These are phyloP conservation scores for Xylaria multiplex DNA, from an alignment of 2,329 filamentous ascomycete genomes.

Conservation along the genomic window DNA sequence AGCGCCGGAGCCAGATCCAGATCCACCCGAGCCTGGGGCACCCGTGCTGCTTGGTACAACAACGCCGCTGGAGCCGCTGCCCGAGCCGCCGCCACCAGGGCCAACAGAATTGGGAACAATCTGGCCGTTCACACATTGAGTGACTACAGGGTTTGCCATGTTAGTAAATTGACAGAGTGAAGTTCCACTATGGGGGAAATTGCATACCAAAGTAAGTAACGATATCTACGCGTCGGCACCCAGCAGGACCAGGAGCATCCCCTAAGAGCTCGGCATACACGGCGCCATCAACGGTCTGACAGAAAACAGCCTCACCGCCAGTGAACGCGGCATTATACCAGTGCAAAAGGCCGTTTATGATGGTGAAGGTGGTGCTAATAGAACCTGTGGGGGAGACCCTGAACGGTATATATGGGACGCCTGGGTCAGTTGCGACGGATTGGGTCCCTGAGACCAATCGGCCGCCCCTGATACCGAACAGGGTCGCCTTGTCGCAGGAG, in stretches of 20 bases:
- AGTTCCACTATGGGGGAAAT: neutral
- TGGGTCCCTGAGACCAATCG: constrained; percentile 36
- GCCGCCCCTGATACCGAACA: constrained; percentile 42
- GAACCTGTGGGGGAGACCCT: constrained; percentile 16
- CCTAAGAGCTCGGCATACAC: constrained; percentile 41
- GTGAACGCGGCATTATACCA: constrained; percentile 46
- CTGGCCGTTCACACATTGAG: constrained; percentile 35
- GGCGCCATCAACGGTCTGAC: constrained; percentile 37
- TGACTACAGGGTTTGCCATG: neutral
- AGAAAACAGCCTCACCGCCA: constrained; percentile 44
- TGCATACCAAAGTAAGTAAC: constrained; percentile 30
- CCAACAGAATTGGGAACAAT: constrained; percentile 14
- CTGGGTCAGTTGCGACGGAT: constrained; percentile 36
- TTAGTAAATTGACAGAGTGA: neutral
- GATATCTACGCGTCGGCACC: constrained; percentile 39
- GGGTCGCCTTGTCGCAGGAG: constrained; percentile 41
- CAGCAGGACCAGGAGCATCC: constrained; percentile 26
- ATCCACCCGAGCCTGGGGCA: too few relatives aligned
- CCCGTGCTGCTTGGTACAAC: too few relatives aligned
- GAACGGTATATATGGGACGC: constrained; percentile 37
- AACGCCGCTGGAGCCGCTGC: neutral
- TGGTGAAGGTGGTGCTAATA: constrained; percentile 37
- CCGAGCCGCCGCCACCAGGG: neutral
- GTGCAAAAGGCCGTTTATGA: constrained; percentile 39
- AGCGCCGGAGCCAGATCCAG: too few relatives aligned